These are phyloP conservation scores for Puccinia polysora DNA, from an alignment of 1,284 basidiomycete genomes.

Conservation along the genomic window DNA sequence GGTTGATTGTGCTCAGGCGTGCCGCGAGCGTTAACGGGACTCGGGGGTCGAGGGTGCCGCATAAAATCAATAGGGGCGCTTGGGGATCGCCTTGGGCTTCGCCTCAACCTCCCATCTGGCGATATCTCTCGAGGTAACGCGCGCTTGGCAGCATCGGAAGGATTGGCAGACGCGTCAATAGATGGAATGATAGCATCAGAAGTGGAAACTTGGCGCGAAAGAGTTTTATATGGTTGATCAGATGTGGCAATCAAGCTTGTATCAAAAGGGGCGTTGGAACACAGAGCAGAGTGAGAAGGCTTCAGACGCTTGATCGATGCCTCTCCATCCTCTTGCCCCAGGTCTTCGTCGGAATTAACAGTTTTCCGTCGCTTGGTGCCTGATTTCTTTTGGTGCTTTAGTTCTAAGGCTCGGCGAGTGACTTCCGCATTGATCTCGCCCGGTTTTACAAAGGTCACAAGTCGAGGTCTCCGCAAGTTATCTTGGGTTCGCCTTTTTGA, in stretches of 20 bases:
- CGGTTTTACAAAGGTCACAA: background rate
- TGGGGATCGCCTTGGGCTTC: no score
- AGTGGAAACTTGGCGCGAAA: background rate
- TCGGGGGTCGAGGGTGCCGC: no score
- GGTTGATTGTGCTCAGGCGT: no score
- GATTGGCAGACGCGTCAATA: background rate
- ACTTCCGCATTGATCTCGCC: background rate
- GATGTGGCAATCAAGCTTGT: background rate
- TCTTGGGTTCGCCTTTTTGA: background rate
- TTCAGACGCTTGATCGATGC: constrained; percentile 10
- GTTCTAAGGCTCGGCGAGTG: background rate
- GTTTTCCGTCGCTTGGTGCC: constrained; percentile 13
- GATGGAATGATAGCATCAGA: background rate
- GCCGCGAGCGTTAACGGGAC: no score
- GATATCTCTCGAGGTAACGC: no score
- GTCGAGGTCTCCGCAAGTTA: background rate
- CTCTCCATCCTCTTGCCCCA: no score
- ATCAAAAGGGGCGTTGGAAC: background rate
- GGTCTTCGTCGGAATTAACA: background rate
- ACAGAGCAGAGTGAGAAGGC: background rate
- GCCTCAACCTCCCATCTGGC: background rate
- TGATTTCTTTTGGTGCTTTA: background rate
- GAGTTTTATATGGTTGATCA: no score
- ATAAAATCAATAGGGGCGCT: background rate
- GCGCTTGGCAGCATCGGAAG: background rate